Evolutionary conservation across 257 asterid species (phyloP).

Genomic region (Mitragyna speciosa): DNA sequence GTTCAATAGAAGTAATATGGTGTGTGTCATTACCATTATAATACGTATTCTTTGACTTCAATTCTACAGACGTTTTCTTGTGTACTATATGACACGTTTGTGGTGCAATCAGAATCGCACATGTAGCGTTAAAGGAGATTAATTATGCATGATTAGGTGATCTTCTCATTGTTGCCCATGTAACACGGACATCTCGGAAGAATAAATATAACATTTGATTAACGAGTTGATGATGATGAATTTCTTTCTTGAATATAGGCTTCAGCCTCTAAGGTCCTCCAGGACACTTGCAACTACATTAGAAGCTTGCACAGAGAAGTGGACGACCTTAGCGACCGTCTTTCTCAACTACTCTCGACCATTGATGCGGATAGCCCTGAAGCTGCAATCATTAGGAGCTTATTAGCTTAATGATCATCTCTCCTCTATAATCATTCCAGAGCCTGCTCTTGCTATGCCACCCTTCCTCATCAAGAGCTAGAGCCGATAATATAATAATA

Average conservation of each 20-base stretch:
- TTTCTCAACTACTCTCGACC: constrained; percentile 73
- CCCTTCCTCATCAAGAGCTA: constrained; percentile 4
- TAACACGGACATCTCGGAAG: not conserved
- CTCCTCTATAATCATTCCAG: not conserved
- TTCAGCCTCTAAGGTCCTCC: constrained; percentile 87
- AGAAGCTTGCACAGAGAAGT: constrained; percentile 79
- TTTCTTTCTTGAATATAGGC: constrained; percentile 37
- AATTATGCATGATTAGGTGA: not conserved
- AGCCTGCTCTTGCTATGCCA: not conserved
- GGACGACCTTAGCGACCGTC: constrained; percentile 85
- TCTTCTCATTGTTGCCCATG: not conserved
- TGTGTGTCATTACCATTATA: not conserved
- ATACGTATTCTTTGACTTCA: not conserved
- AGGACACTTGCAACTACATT: constrained; percentile 93
- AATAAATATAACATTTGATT: not conserved
- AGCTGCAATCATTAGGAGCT: constrained; percentile 88
- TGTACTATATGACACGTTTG: not conserved
- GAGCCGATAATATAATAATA: not conserved
- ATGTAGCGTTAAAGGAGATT: not conserved
- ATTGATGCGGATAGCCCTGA: constrained; percentile 84
- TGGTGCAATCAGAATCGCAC: not conserved
- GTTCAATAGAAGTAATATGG: not conserved
- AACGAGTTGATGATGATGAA: not conserved
- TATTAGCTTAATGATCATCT: constrained; percentile 15
- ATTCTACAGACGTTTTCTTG: not conserved